Evolutionary conservation across 768 basidiomycete species (phyloP).

Genomic region (Agrocybe praecox): DNA sequence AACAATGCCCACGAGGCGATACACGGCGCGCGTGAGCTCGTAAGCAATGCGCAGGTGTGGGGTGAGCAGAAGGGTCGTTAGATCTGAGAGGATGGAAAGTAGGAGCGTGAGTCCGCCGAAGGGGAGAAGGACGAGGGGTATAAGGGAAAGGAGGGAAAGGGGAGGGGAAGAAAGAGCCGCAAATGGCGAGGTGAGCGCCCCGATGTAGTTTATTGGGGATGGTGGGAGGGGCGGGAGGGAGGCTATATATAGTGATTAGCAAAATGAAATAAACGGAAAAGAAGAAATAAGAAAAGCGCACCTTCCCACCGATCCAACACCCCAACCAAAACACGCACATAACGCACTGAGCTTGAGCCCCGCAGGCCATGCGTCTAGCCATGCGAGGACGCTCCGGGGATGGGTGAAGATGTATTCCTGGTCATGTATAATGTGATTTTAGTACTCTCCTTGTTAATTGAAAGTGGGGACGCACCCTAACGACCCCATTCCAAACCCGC

Average conservation of each 20-base stretch:
- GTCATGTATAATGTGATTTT: conserved; percentile 19
- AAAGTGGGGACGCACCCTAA: conserved; percentile 38
- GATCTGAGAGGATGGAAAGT: conserved; percentile 67
- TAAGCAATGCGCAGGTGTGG: conserved; percentile 76
- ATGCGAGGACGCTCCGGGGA: conserved; percentile 48
- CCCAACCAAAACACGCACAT: conserved; percentile 70
- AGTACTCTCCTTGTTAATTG: neutral
- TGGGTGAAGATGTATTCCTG: conserved; percentile 34
- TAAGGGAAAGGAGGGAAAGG: neutral
- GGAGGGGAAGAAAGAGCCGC: too few species aligned
- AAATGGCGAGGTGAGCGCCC: too few species aligned
- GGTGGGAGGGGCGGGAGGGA: conserved; percentile 25
- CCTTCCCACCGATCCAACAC: conserved; percentile 73
- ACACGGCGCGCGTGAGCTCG: conserved; percentile 59
- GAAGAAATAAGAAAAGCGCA: conserved; percentile 32
- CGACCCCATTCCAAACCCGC: conserved; percentile 28
- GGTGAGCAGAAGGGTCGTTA: conserved; percentile 61
- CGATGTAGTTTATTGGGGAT: neutral
- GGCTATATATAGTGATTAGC: conserved; percentile 1
- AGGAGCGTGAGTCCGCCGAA: conserved; percentile 63
- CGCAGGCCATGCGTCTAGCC: conserved; percentile 96
- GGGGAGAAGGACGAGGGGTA: conserved; percentile 30
- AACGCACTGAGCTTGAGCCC: conserved; percentile 93
- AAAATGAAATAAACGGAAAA: neutral
- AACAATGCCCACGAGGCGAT: conserved; percentile 53